These are phyloP conservation scores for Macrolepiota fuliginosa DNA, from an alignment of 768 basidiomycete species.

Conservation along the genomic window DNA sequence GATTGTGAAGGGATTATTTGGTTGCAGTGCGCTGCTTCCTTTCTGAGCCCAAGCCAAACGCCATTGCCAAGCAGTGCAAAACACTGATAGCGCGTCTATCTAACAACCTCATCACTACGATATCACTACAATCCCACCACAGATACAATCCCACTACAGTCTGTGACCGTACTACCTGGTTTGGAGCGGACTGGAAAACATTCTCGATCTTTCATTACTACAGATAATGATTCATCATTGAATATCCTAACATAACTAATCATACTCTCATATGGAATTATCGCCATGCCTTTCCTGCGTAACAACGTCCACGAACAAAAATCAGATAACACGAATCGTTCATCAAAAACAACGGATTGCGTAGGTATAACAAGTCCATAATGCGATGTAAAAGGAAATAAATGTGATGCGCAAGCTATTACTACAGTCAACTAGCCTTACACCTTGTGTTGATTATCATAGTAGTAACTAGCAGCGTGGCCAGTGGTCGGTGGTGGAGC, in stretches of 20 bases:
- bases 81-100: constrained; percentile 1
- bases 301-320: not conserved
- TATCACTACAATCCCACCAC: not conserved
- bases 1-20: constrained; percentile 1
- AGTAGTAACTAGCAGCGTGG: constrained; percentile 9
- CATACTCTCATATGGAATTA: not conserved
- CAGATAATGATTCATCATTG: too few relatives aligned
- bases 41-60: not conserved
- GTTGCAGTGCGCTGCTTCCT: constrained; percentile 1
- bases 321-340: not conserved
- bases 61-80: constrained; percentile 16
- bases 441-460: constrained; percentile 6
- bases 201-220: not conserved
- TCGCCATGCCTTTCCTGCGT: not conserved
- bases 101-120: not conserved
- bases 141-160: not conserved
- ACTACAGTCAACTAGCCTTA: not conserved
- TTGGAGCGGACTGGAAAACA: not conserved
- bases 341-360: not conserved
- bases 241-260: not conserved
- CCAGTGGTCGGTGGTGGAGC: not conserved
- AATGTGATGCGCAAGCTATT: not conserved
- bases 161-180: not conserved
- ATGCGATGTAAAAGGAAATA: not conserved
- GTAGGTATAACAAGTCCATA: not conserved